Evolutionary conservation across 345 rosid genomes (phyloP).

Genomic region (Eucalyptus sideroxylon): DNA sequence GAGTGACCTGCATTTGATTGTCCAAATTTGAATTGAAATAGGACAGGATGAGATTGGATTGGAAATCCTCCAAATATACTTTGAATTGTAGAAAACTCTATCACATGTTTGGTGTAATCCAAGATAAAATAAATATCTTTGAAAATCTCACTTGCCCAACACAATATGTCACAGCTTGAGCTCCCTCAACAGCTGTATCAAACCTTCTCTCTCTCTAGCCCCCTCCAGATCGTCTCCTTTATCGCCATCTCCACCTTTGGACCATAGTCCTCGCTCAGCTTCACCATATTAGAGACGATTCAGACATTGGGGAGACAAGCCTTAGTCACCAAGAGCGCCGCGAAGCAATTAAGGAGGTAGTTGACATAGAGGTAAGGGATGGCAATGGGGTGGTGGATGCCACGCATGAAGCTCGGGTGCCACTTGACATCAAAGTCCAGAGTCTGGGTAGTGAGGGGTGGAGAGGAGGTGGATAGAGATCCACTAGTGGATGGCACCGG

Average conservation of each 20-base stretch:
- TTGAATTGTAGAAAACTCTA: fast-evolving
- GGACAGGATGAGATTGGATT: background rate
- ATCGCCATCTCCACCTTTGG: background rate
- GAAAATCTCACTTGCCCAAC: background rate
- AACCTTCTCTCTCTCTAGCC: background rate
- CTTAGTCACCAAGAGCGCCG: background rate
- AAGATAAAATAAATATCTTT: too few species aligned
- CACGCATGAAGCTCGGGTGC: background rate
- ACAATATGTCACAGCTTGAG: background rate
- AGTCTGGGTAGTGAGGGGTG: background rate
- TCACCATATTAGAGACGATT: background rate
- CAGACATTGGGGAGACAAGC: background rate
- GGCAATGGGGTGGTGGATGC: background rate
- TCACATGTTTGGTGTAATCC: background rate
- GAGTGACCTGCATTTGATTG: background rate
- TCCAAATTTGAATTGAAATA: too few species aligned
- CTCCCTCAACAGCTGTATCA: background rate
- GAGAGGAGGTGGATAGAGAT: background rate
- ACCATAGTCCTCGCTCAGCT: background rate
- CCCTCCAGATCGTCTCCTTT: background rate
- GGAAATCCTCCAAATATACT: background rate
- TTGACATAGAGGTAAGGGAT: fast-evolving
- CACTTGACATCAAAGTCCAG: background rate
- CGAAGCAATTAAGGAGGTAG: background rate
- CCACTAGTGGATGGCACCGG: background rate